Percentiles rank a stretch among this genome's conserved stretches.
These are phyloP conservation scores for Camptophora hylomeconis DNA, from an alignment of 2,329 filamentous ascomycete genomes.

Conservation along the genomic window DNA sequence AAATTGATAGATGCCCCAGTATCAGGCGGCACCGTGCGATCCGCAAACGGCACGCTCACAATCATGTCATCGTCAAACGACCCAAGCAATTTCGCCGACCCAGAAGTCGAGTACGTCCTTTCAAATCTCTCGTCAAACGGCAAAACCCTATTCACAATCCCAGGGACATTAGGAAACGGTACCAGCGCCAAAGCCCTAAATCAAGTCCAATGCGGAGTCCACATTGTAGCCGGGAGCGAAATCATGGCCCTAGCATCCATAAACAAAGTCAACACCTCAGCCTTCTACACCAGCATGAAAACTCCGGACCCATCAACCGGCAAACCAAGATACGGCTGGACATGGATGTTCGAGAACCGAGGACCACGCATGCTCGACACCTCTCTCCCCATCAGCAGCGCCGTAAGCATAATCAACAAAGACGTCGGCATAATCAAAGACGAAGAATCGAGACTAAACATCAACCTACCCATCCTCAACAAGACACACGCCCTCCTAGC, in stretches of 20 bases:
- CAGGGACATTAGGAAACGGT: constrained; percentile 46
- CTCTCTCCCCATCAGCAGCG: constrained; percentile 44
- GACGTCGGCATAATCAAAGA: constrained; percentile 28
- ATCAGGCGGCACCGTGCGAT: constrained; percentile 55
- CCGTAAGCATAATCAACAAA: constrained; percentile 48
- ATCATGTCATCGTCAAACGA: constrained; percentile 56
- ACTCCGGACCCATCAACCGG: constrained; percentile 15
- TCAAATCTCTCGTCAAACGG: constrained; percentile 44
- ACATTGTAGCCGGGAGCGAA: constrained; percentile 49
- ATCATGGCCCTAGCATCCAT: constrained; percentile 46
- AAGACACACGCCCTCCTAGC: constrained; percentile 11
- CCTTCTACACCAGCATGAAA: constrained; percentile 30
- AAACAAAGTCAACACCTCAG: constrained; percentile 38
- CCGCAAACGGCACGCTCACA: constrained; percentile 57
- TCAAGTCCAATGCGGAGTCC: constrained; percentile 49
- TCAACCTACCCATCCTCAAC: constrained; percentile 15
- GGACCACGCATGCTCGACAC: constrained; percentile 41
- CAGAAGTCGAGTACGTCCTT: constrained; percentile 44
- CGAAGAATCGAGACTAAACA: constrained; percentile 12
- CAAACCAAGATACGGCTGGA: constrained; percentile 34
- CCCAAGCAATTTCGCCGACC: constrained; percentile 37
- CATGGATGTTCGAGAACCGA: constrained; percentile 51
- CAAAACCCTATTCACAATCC: constrained; percentile 52
- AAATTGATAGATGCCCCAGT: constrained; percentile 59
- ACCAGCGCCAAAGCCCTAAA: constrained; percentile 53